Evolutionary conservation across 2,329 filamentous ascomycete species (phyloP), one percentile per base, ranked within the genome.

Genomic region (Ophiostoma piceae): DNA sequence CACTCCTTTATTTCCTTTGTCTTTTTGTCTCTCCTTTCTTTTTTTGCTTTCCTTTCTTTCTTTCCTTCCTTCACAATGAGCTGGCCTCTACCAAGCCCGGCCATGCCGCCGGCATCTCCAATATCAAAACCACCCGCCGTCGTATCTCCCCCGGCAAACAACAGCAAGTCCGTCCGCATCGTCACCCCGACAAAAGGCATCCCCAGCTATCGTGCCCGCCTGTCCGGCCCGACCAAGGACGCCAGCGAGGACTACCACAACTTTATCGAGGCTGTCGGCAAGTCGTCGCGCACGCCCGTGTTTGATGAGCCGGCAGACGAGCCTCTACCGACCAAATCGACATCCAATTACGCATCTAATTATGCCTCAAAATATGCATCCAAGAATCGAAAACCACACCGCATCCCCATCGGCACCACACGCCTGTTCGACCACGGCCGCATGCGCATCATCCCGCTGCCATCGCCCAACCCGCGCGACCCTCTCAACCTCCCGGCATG

Each of bases 401-500:
- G 37, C 6, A 35, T 70, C 29, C 69, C 70, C 0, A 70, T 74
- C 29, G 72, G 71, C 47, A 74, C 73, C 0, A 73, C 72, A 0
- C 70, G 67, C 26, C 67, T 74, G 9, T 70, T 69, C 14, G 69
- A 70, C 43, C 62, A 69, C 60, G 71, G 72, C 35, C 69, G 71
- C n/a, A 64, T 73, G 57, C 70, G 72, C 6, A 37, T 70, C 66
- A 57, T 73, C 19, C 71, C 72, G 35, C 71, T 73, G 41, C 73
- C 73, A 11, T 71, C 72, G 3, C 57, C 69, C 29, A 65, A 73
- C 69, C 72, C 73, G 3, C 66, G 67, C 77, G 77, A 78, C 71
- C 77, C 77, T 5, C 70, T 78, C 32, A 77, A 78, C 67, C 72
- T 78, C 12, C 75, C 76, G 2, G 66, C 72, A 14, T 77, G 77